phyloP scores from a whole-genome alignment of 2,329 filamentous ascomycete species.

The Cladobotryum mycophilum region DNA sequence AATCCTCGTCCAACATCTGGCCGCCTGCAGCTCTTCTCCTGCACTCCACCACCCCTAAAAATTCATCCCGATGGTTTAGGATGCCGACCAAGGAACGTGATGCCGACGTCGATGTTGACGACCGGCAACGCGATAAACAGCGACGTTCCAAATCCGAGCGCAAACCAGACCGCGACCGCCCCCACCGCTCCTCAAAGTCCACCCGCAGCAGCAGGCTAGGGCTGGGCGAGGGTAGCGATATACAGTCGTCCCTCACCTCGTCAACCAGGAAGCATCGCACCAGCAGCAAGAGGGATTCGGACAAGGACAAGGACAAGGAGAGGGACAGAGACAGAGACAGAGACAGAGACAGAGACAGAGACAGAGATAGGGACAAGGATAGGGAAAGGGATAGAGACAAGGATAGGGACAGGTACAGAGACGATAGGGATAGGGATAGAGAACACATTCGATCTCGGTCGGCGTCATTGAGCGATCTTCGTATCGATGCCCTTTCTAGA shows the following conservation, averaged over 20 bases:
- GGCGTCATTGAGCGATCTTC: slow-evolving; percentile 40
- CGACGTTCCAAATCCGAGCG: slow-evolving; percentile 34
- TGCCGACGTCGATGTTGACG: slow-evolving; percentile 30
- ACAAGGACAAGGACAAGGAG: slow-evolving; percentile 8
- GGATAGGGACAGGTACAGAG: slow-evolving; percentile 27
- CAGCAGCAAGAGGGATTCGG: slow-evolving; percentile 24
- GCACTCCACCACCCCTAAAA: neutral
- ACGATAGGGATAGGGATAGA: slow-evolving; percentile 12
- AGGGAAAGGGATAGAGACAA: slow-evolving; percentile 26
- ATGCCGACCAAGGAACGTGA: slow-evolving; percentile 40
- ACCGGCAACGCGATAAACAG: slow-evolving; percentile 34
- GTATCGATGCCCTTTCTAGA: slow-evolving; percentile 33
- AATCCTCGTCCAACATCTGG: neutral
- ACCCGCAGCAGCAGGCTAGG: slow-evolving; percentile 36
- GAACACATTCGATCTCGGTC: slow-evolving; percentile 19
- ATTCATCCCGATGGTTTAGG: slow-evolving; percentile 23
- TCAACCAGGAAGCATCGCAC: slow-evolving; percentile 29
- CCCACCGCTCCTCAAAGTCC: slow-evolving; percentile 28
- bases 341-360: slow-evolving; percentile 26
- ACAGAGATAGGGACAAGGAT: slow-evolving; percentile 27
- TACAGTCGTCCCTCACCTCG: slow-evolving; percentile 34
- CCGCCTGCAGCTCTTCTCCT: neutral
- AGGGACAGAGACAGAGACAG: slow-evolving; percentile 28
- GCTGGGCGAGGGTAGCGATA: slow-evolving; percentile 35
- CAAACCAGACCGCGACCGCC: slow-evolving; percentile 27